These are phyloP conservation scores for Exophiala bonariae DNA, from an alignment of 2,329 filamentous ascomycete genomes.

Conservation along the genomic window DNA sequence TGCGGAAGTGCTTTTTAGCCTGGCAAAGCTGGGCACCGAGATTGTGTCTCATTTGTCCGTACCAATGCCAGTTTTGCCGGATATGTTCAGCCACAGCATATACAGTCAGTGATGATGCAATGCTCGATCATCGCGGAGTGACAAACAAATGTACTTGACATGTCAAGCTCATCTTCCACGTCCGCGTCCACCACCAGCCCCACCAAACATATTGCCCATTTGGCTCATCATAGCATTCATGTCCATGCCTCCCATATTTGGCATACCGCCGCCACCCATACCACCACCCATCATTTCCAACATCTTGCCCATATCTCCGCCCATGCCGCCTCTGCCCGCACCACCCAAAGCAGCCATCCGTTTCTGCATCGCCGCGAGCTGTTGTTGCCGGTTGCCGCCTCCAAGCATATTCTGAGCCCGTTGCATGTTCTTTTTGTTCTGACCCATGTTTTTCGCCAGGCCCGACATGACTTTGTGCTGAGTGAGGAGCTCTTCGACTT, in stretches of 20 bases:
- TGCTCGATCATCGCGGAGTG: no score
- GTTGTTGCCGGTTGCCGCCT: constrained; percentile 84
- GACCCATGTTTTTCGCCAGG: constrained; percentile 99
- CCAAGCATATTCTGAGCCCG: constrained; percentile 89
- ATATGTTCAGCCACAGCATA: no score
- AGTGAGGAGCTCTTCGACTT: constrained; percentile 95
- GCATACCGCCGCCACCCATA: background rate
- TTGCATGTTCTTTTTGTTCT: constrained; percentile 97
- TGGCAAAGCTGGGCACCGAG: no score
- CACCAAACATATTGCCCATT: constrained; percentile 2
- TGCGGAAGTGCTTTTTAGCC: no score
- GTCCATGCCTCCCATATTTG: background rate
- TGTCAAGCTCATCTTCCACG: background rate
- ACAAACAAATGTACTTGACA: no score
- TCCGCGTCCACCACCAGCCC: background rate
- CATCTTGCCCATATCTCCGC: constrained; percentile 67
- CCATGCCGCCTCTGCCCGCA: constrained; percentile 60
- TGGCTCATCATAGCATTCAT: background rate
- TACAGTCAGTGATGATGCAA: no score
- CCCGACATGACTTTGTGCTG: constrained; percentile 98
- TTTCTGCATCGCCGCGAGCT: constrained; percentile 93
- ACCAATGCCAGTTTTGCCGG: no score
- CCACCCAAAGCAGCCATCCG: constrained; percentile 90
- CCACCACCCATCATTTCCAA: background rate
- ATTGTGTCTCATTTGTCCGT: no score